Evolutionary conservation across 768 basidiomycete genomes (phyloP), one percentile per base, ranked within the genome.

Genomic region (Boletus rubroflammeus): DNA sequence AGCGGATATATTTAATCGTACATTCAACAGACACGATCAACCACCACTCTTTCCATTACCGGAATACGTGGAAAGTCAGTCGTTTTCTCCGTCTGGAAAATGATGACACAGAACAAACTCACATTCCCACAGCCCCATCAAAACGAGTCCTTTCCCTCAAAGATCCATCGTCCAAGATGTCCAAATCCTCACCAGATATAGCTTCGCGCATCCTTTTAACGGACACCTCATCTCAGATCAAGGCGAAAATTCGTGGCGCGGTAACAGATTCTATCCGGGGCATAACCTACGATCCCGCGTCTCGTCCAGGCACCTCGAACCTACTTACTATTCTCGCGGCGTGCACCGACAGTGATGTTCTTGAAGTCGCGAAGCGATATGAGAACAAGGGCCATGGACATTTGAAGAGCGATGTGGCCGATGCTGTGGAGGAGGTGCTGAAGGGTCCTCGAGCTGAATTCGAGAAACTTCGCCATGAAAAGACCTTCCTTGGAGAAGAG

Each of bases 151-250:
- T 96, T 25, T 95, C 93, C 2, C 83, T 98, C 17, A 85, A 83
- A 53, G 89, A 94, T 66, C 90, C 93, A 1, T 75, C 77, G 0
- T 80, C 85, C 4, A 98, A 98, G 68, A 98, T 98, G 94, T 97
- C 95, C 34, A 98, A 98, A 70, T 98, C 95, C 0, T 80, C 92
- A 0, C 86, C 85, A 0, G 84, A 91, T 66, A 54, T 81, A 1
- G 71, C 81, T 15, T 95, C 93, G 0, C 87, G 94, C 25, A 93
- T 98, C 65, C 79, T 92, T 51, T 78, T 98, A 36, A 95, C 89
- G 25, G 95, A 98, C 66, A 71, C 81, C 0, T 67, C 80, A 10
- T 61, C 72, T 1, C 70, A 81, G 63, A 91, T 96, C 42, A 66
- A 68, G 43, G 64, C 76, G 25, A 97, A 96, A 68, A 79, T 98